These are phyloP conservation scores for Daedaleopsis nitida DNA, from an alignment of 768 basidiomycete genomes.

Conservation along the genomic window DNA sequence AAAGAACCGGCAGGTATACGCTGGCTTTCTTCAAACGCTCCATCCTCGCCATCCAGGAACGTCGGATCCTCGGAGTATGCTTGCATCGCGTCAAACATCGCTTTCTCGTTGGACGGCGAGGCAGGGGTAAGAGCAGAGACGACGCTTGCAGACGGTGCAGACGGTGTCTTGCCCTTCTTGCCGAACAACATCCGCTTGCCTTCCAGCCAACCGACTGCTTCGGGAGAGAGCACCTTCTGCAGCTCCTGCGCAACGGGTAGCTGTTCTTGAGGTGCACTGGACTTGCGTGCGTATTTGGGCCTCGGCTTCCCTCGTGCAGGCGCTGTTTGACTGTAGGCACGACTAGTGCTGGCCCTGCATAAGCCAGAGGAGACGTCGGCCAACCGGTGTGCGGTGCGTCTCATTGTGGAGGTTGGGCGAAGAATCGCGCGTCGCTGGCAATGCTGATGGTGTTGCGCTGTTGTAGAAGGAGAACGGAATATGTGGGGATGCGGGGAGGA, in stretches of 20 bases:
- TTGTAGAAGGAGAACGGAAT: neutral
- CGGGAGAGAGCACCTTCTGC: constrained; percentile 7
- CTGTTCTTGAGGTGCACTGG: neutral
- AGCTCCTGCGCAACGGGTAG: constrained; percentile 4
- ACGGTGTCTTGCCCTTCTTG: neutral
- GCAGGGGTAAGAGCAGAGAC: neutral
- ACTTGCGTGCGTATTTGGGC: neutral
- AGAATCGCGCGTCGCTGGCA: neutral
- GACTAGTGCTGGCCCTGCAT: neutral
- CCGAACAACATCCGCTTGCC: neutral
- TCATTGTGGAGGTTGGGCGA: neutral
- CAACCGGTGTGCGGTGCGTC: constrained; percentile 1
- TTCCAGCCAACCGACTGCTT: constrained; percentile 8
- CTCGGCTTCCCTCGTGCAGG: neutral
- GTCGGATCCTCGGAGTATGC: neutral
- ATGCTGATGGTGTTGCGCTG: neutral
- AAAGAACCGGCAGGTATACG: constrained; percentile 34
- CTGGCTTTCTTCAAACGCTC: neutral
- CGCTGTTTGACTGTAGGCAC: neutral
- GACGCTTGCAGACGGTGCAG: neutral
- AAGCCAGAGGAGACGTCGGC: neutral
- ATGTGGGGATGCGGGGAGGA: neutral
- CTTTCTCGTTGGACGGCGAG: constrained; percentile 5
- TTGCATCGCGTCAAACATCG: constrained; percentile 1
- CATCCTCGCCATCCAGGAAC: neutral